Base-by-base conservation (phyloP, 164 flowering plant genomes). In the Protea cynaroides region DNA sequence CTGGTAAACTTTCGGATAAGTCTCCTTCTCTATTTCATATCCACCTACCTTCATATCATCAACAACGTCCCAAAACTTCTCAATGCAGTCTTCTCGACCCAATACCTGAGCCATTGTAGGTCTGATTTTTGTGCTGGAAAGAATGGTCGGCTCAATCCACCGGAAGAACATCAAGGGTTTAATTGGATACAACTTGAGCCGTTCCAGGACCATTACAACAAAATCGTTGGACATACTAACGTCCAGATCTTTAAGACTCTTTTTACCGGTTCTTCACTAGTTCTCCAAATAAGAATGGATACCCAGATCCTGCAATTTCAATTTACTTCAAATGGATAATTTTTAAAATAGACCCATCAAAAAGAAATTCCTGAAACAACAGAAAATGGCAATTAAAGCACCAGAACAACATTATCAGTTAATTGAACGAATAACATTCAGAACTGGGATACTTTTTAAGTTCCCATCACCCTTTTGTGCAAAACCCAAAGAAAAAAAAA, bases 111-210 rank as follows among this genome's bases (percentile, higher is more conserved):
- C 81, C 76, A 87, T 83, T 84, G 67, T 79, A 87, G 14, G 80
- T 86, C 65, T 6, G 8, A 50, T 65, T 73, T 67, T 83, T 72
- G 65, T 78, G 90, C 70, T 79, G 80, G 61, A 76, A 77, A 56
- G 77, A 29, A 8, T 74, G 82, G 65, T 75, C 74, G 71, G 83
- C 90, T 78, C 81, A 55, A 84, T 66, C 96, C 96, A 88, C 71
- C 80, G 71, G 51, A 89, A 89, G 69, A 87, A 84, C 65, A 83
- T 72, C 69, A 87, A 74, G 0, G 84, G 87, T 68, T 86, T 87
- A 52, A 38, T 55, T 0, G 85, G 85, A 50, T 85, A 83, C 25
- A 21, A 9, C 11, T 47, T 77, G 44, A 90, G 76, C 52, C 66
- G 74, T 47, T 81, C 86, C 68, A 88, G 38, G 38, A 82, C 78